Percentiles rank a stretch among this genome's conserved stretches.
Evolutionary conservation across 2,329 filamentous ascomycete species (phyloP).

Genomic region (Ceratocystis alfenasii): DNA sequence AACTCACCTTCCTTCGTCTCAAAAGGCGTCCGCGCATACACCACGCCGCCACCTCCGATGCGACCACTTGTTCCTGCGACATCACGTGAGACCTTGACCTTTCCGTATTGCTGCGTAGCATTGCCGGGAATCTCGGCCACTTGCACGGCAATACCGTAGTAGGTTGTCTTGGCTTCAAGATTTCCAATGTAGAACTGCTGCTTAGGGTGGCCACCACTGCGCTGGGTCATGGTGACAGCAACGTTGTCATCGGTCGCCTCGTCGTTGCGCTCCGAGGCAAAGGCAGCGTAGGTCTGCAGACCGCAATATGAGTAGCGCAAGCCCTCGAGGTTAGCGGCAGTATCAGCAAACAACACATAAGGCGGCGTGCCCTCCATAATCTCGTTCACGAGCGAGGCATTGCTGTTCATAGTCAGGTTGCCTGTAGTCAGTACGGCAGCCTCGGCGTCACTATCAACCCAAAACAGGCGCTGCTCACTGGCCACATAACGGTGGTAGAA

Average conservation of each 20-base stretch:
- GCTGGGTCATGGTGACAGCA: conserved; percentile 54
- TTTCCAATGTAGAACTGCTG: conserved; percentile 78
- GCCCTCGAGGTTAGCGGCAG: conserved; percentile 51
- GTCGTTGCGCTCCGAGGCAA: conserved; percentile 43
- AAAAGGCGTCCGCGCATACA: conserved; percentile 64
- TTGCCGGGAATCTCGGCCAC: conserved; percentile 41
- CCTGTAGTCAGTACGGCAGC: conserved; percentile 69
- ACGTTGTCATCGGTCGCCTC: conserved; percentile 35
- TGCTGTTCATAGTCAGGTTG: conserved; percentile 51
- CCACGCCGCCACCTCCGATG: conserved; percentile 60
- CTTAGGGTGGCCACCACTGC: conserved; percentile 57
- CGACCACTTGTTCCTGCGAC: conserved; percentile 26
- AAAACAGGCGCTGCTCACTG: conserved; percentile 42
- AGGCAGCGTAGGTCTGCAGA: conserved; percentile 52
- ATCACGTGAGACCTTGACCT: background rate
- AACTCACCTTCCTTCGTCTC: conserved; percentile 61
- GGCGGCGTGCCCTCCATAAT: conserved; percentile 43
- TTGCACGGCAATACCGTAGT: conserved; percentile 61
- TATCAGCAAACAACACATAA: conserved; percentile 67
- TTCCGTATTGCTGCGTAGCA: conserved; percentile 27
- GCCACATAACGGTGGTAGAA: conserved; percentile 57
- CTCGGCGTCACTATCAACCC: conserved; percentile 73
- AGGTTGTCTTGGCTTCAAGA: conserved; percentile 59
- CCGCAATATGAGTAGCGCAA: conserved; percentile 75
- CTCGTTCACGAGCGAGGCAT: conserved; percentile 34